These are phyloP conservation scores for Schizosaccharomyces pombe DNA, from an alignment of 805 yeast species.

Conservation along the genomic window DNA sequence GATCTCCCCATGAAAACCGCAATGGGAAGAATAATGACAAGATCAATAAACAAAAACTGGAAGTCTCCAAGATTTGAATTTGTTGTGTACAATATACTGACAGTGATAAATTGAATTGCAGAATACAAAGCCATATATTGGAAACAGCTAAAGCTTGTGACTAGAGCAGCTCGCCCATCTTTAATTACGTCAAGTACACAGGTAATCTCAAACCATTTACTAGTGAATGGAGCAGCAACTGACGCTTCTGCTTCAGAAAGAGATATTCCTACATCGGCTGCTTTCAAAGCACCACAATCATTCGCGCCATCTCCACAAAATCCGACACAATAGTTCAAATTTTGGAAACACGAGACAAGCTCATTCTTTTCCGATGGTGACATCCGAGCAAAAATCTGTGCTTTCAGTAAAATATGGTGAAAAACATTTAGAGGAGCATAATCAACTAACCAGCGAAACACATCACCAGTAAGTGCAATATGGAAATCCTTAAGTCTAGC, in stretches of 20 bases:
- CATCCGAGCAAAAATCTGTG: constrained; percentile 82
- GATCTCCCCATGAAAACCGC: constrained; percentile 97
- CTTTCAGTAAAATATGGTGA: constrained; percentile 22
- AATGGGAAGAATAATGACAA: constrained; percentile 72
- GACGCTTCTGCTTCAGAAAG: constrained; percentile 94
- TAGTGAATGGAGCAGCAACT: constrained; percentile 95
- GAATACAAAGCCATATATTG: constrained; percentile 93
- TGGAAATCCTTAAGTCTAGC: constrained; percentile 23
- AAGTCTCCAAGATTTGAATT: constrained; percentile 93
- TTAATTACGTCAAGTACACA: constrained; percentile 78
- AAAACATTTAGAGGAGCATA: constrained; percentile 21
- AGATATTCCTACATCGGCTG: constrained; percentile 93
- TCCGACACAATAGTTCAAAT: constrained; percentile 73
- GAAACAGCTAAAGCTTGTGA: constrained; percentile 89
- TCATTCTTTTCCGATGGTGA: constrained; percentile 98
- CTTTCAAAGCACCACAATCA: constrained; percentile 94
- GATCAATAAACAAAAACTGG: constrained; percentile 82
- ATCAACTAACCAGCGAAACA: constrained; percentile 52
- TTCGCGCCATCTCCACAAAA: constrained; percentile 99
- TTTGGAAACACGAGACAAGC: constrained; percentile 65
- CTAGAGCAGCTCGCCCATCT: constrained; percentile 87
- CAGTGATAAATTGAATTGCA: constrained; percentile 83
- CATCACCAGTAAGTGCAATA: constrained; percentile 80
- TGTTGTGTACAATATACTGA: constrained; percentile 57
- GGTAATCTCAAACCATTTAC: constrained; percentile 67